phyloP scores from a whole-genome alignment of 768 basidiomycete species.

The Leccinum ochraceum region DNA sequence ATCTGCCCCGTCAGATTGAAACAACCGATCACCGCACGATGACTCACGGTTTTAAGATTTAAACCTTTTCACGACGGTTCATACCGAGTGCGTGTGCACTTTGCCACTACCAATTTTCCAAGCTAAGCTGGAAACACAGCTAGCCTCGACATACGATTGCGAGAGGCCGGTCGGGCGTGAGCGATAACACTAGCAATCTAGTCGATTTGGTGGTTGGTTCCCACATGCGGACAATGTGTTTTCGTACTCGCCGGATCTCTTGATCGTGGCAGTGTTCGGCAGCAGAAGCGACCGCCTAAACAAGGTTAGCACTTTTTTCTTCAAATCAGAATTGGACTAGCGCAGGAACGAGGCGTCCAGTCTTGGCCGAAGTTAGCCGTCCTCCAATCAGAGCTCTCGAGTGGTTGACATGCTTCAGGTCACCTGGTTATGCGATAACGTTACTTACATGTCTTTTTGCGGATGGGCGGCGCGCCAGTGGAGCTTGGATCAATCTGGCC shows the following conservation, averaged over 20 bases:
- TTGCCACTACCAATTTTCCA: background rate
- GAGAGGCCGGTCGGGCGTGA: background rate
- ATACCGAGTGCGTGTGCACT: background rate
- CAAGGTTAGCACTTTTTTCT: background rate
- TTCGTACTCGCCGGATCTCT: background rate
- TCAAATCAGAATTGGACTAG: background rate
- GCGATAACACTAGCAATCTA: background rate
- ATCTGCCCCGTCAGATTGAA: constrained; percentile 13
- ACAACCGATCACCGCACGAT: constrained; percentile 8
- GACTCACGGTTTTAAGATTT: constrained; percentile 5
- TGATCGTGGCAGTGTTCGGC: background rate
- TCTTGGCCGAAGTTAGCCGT: background rate
- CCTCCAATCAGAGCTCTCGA: background rate
- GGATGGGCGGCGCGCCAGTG: background rate
- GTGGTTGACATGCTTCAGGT: background rate
- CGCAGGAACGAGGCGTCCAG: background rate
- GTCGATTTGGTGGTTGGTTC: background rate
- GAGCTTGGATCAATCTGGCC: background rate
- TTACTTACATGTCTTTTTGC: background rate
- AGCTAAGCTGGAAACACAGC: background rate
- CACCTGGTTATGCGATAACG: background rate
- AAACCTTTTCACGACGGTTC: constrained; percentile 3
- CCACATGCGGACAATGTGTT: background rate
- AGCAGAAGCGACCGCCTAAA: background rate
- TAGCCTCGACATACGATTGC: background rate